phyloP scores from a whole-genome alignment of 495 filamentous ascomycete species.

The Aspergillus kassunensis region DNA sequence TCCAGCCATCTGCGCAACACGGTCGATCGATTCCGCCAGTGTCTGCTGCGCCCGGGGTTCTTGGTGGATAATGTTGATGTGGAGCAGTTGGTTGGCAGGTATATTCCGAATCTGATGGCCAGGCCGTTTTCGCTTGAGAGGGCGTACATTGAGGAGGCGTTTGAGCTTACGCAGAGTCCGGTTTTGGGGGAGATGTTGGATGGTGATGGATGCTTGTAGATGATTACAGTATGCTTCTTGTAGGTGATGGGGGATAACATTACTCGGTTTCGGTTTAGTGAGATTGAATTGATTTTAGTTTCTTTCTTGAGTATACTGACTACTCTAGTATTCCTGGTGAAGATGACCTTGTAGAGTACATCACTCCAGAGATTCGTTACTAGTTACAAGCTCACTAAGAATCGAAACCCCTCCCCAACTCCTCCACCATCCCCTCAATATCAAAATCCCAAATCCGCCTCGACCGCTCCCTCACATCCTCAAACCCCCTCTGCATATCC shows the following conservation, averaged over 20 bases:
- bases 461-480: slow-evolving; percentile 25
- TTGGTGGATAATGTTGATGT: slow-evolving; percentile 25
- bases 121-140: slow-evolving; percentile 61
- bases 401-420: slow-evolving; percentile 10
- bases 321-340: too few species aligned
- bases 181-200: slow-evolving; percentile 16
- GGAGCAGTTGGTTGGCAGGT: slow-evolving; percentile 19
- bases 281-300: too few species aligned
- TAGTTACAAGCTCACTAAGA: too few species aligned
- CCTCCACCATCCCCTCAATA: slow-evolving; percentile 26
- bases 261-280: too few species aligned
- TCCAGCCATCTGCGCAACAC: slow-evolving; percentile 28
- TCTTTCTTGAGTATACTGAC: too few species aligned
- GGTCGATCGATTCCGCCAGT: slow-evolving; percentile 25
- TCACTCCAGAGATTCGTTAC: too few species aligned
- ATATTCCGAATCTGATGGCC: slow-evolving; percentile 37
- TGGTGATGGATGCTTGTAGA: neutral
- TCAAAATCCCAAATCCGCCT: slow-evolving; percentile 34
- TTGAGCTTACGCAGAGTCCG: slow-evolving; percentile 57
- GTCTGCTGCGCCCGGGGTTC: slow-evolving; percentile 26
- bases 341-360: too few species aligned
- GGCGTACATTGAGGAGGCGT: slow-evolving; percentile 90
- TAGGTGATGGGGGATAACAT: too few species aligned
- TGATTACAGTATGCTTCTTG: too few species aligned
- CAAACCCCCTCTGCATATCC: slow-evolving; percentile 18